Evolutionary conservation across 805 yeast species (phyloP), one percentile per base, ranked within the genome.

Genomic region (Sugiyamaella boreocaroliniensis): DNA sequence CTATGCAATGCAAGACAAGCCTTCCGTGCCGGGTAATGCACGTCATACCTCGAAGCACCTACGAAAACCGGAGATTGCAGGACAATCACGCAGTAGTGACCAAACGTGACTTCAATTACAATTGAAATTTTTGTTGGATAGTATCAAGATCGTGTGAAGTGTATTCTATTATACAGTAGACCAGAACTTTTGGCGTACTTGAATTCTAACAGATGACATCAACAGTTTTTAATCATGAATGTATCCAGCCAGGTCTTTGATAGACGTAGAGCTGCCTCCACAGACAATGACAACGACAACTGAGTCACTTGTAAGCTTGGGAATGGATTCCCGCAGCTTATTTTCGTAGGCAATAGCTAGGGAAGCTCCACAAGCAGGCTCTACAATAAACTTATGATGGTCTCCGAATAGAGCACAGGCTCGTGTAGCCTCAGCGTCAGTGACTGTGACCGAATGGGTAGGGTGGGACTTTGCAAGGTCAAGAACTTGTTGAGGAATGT

Each of bases 341-440:
- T 53, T 48, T 7, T 42, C 51, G 45, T 59, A 59, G 6, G 44
- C 41, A 9, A 51, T 53, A 19, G 82, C 75, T 34, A 83, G 61
- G 0, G 86, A 76, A 2, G 85, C 86, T 11, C 87, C 87, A 64
- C 88, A 83, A 0, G 87, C 87, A 0, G 86, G 86, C 61, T 83
- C 88, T 0, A 81, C 78, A 15, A 79, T 65, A 47, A 70, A 67
- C 45, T 76, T 75, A 51, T 71, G 76, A 48, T 76, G 77, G 1
- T 72, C 64, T 2, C 79, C 75, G 57, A 73, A 79, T 29, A 64
- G 67, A 15, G 77, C 59, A 49, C 80, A 71, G 0, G 82, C 80
- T 14, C 65, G 61, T 1, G 81, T 69, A 0, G 86, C 83, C 41
- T 81, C 80, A 1, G 65, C 52, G 59, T 84, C 89, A 20, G 76